Conservation (phyloP, 169 alveolate genomes). For the Hepatocystis sp. region DNA sequence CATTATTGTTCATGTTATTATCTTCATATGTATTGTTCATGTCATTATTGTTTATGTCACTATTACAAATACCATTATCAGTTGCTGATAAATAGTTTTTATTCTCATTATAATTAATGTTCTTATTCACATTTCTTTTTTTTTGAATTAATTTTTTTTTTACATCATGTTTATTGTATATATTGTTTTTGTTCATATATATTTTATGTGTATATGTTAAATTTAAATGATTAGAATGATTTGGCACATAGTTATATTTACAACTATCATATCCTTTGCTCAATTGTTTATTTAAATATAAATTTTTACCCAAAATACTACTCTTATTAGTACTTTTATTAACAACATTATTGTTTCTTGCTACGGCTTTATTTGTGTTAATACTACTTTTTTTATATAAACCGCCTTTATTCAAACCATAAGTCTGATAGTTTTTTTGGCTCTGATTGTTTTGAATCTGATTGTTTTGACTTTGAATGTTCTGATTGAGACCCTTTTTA, state of each 20-base stretch:
- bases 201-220: constrained; percentile 47
- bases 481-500: too few relatives aligned
- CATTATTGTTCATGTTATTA: neutral
- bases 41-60: neutral
- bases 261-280: neutral
- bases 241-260: neutral
- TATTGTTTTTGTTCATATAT: constrained; percentile 9
- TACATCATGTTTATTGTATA: neutral
- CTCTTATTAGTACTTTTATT: too few relatives aligned
- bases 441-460: too few relatives aligned
- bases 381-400: too few relatives aligned
- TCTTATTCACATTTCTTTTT: constrained; percentile 1
- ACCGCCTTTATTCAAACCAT: too few relatives aligned
- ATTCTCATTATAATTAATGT: neutral
- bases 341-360: too few relatives aligned
- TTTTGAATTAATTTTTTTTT: constrained; percentile 15
- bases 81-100: too few relatives aligned
- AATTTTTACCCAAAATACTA: too few relatives aligned
- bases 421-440: too few relatives aligned
- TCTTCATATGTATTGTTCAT: neutral
- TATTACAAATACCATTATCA: too few relatives aligned
- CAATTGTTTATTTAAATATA: neutral
- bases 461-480: too few relatives aligned
- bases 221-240: constrained; percentile 23
- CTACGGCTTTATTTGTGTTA: too few relatives aligned